Evolutionary conservation across 352 stramenopile species (phyloP), one percentile per base, ranked within the genome.

Genomic region (Phytophthora ohioensis): DNA sequence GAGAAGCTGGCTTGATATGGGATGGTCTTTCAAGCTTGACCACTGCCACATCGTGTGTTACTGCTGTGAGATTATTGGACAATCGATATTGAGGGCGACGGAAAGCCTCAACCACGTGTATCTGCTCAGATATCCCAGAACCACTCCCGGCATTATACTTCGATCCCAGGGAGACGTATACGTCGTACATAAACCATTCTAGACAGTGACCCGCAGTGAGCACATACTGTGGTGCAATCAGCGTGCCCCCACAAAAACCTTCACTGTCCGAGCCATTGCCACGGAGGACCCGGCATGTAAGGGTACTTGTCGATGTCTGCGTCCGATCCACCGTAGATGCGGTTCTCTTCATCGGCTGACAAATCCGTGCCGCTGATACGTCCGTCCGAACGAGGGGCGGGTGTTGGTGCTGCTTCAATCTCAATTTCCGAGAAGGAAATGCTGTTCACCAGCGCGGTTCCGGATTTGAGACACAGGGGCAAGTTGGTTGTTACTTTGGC

Each of bases 171-270:
- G 47, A 48, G 7, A 47, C 47, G 8, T 56, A 67, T 21, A 59
- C 39, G 13, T 53, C 27, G 34, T 21, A 27, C 17, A 53, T n/a
- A 32, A 59, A 27, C 31, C 42, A 56, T 9, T 71, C 61, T 46
- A 88, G 67, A 58, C 84, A 92, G 63, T 92, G 84, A 0, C 78
- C 84, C 6, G 82, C 82, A 30, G 82, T 90, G 49, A 89, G 57
- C 5, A 91, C 73, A 57, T 87, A 90, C 52, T 81, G 57, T n/a
- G 77, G 53, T 17, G 82, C 41, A 46, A 46, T 46, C 13, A 46
- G 41, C n/a, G 41, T 46, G 13, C 41, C 41, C n/a, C 41, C 41
- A 57, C 84, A 92, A 67, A 78, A 88, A 1, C 65, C 75, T 36
- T 15, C 13, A 15, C 8, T 15, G 4, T 36, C 21, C n/a, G 34